Percentiles rank a stretch among this genome's conserved stretches.
These are phyloP conservation scores for Mesotaenium endlicherianum DNA, from an alignment of 139 green algal genomes.

Conservation along the genomic window DNA sequence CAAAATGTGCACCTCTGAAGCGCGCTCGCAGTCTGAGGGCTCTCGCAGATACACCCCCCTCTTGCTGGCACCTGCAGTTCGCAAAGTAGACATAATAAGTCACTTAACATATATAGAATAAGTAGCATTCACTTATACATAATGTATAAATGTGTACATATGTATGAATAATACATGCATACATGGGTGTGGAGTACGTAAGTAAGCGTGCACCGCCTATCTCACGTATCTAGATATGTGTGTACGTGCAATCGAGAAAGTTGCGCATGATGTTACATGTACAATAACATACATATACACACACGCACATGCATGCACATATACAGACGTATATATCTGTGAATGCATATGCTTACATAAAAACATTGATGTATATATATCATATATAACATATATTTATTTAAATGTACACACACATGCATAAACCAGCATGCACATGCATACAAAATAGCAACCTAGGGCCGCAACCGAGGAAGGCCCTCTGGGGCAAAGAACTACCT, in stretches of 20 bases:
- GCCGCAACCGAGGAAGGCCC: no score
- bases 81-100: no score
- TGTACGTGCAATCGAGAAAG: not conserved
- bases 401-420: no score
- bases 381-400: no score
- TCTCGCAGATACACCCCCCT: slow-evolving; percentile 81
- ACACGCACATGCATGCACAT: not conserved
- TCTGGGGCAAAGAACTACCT: no score
- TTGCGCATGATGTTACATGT: not conserved
- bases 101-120: no score
- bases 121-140: no score
- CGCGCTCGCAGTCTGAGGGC: slow-evolving; percentile 55
- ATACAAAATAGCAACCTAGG: no score
- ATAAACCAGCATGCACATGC: no score
- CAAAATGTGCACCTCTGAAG: not conserved
- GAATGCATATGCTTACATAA: not conserved
- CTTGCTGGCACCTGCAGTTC: slow-evolving; percentile 64
- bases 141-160: not conserved
- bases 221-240: not conserved
- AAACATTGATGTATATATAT: no score
- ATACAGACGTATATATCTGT: no score
- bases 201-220: no score
- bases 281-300: not conserved
- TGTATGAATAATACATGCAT: not conserved
- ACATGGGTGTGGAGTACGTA: not conserved